phyloP scores from a whole-genome alignment of 2,329 filamentous ascomycete genomes.

The Cordyceps cicadae region DNA sequence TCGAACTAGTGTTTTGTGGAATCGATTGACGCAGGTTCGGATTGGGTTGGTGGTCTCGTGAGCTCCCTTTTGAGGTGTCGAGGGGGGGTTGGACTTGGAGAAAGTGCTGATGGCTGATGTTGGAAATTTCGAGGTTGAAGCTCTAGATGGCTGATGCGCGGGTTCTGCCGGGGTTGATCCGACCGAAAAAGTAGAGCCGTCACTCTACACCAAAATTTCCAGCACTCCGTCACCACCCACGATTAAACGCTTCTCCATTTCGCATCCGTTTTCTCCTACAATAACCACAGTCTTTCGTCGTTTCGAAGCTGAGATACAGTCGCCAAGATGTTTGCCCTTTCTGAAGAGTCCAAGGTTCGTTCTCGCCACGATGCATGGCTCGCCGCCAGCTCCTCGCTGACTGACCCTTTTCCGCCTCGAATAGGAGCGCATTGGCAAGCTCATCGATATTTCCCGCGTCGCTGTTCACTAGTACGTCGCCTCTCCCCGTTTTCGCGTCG shows the following conservation, averaged over 20 bases:
- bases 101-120: neutral
- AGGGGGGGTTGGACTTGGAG: neutral
- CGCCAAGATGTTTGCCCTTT: constrained; percentile 58
- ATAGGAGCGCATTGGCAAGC: constrained; percentile 93
- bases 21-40: neutral
- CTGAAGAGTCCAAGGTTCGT: constrained; percentile 90
- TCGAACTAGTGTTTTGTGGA: constrained; percentile 7
- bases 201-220: constrained; percentile 5
- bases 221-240: neutral
- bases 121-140: constrained; percentile 9
- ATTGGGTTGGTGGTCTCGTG: neutral
- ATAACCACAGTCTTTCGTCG: neutral
- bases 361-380: neutral
- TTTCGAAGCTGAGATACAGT: neutral
- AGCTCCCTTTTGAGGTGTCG: neutral
- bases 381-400: neutral
- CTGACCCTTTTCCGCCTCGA: constrained; percentile 10
- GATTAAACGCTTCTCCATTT: neutral
- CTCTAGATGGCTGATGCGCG: neutral
- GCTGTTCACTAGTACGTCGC: constrained; percentile 83
- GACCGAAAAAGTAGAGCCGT: constrained; percentile 1
- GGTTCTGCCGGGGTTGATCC: constrained; percentile 10
- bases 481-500: neutral
- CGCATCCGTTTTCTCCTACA: neutral
- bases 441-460: constrained; percentile 90